Conservation (phyloP, 2,329 filamentous ascomycete species). For the Falciphora oryzae region DNA sequence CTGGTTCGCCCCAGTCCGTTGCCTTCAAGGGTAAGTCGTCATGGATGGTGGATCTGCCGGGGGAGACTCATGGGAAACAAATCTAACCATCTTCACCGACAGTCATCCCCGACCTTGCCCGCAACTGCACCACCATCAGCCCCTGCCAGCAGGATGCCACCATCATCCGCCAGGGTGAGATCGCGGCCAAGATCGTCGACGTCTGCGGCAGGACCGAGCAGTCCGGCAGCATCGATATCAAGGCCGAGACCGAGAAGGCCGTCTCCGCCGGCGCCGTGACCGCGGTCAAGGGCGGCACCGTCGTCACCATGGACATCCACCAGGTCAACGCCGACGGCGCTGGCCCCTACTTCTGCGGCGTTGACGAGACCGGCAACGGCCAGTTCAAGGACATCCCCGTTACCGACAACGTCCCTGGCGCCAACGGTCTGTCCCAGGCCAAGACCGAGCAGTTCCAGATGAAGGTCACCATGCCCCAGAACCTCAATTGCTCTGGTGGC, state of each 20-base stretch:
- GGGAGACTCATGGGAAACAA: neutral
- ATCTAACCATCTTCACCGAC: neutral
- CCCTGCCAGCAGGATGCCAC: constrained; percentile 47
- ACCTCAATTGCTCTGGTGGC: constrained; percentile 43
- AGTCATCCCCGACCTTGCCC: constrained; percentile 46
- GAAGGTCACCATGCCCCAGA: constrained; percentile 45
- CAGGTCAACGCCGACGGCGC: constrained; percentile 50
- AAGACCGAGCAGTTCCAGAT: constrained; percentile 38
- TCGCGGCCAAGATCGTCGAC: constrained; percentile 39
- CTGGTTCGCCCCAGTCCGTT: constrained; percentile 14
- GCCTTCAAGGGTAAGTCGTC: constrained; percentile 15
- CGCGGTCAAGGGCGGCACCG: constrained; percentile 39
- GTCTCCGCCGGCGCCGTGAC: constrained; percentile 41
- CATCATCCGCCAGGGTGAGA: constrained; percentile 53
- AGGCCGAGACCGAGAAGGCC: constrained; percentile 47
- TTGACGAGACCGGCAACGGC: constrained; percentile 43
- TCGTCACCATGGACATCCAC: constrained; percentile 42
- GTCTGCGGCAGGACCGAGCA: constrained; percentile 54
- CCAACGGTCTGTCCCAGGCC: constrained; percentile 17
- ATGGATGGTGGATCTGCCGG: neutral
- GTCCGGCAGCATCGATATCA: constrained; percentile 56
- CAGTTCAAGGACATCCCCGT: constrained; percentile 45
- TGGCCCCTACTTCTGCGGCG: constrained; percentile 48
- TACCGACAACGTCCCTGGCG: constrained; percentile 22
- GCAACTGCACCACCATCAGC: constrained; percentile 17